A percentile compares a stretch with the other conserved stretches of the same genome.
These are phyloP conservation scores for Dryadomyces sulphureus DNA, from an alignment of 2,329 filamentous ascomycete genomes.

Conservation along the genomic window DNA sequence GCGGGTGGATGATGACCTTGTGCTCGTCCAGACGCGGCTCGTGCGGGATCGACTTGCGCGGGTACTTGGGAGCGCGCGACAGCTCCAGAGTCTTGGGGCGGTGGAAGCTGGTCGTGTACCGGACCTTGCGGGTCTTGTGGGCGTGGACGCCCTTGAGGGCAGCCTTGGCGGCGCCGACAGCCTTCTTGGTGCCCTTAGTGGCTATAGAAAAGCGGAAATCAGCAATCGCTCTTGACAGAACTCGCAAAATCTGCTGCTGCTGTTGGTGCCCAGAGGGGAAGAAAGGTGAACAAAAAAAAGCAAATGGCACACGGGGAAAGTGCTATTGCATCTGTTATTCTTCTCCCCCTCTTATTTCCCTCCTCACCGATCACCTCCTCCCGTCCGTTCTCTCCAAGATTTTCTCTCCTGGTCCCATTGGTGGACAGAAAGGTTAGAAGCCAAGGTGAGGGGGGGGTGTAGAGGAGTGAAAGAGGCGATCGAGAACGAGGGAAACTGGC, in stretches of 20 bases:
- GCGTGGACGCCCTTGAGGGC: constrained; percentile 73
- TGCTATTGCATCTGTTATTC: background rate
- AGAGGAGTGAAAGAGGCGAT: background rate
- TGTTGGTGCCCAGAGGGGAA: constrained; percentile 20
- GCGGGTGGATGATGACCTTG: constrained; percentile 94
- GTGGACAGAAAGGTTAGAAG: background rate
- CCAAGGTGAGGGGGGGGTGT: background rate
- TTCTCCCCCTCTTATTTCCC: background rate
- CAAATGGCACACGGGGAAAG: too few species aligned
- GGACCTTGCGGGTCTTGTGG: constrained; percentile 87
- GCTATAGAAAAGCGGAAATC: constrained; percentile 44
- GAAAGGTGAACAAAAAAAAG: constrained; percentile 1
- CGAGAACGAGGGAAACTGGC: too few species aligned
- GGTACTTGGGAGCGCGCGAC: constrained; percentile 86
- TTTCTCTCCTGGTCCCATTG: background rate
- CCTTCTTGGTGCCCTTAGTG: constrained; percentile 64
- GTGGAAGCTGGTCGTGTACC: constrained; percentile 90
- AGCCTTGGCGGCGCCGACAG: constrained; percentile 87
- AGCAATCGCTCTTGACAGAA: constrained; percentile 60
- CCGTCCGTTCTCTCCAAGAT: background rate
- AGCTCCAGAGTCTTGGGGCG: constrained; percentile 91
- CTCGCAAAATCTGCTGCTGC: constrained; percentile 67
- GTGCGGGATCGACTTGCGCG: constrained; percentile 85
- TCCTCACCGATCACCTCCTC: background rate
- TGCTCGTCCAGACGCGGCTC: constrained; percentile 87